Evolutionary conservation across 2,329 filamentous ascomycete genomes (phyloP).

Genomic region (Ceratocystis ficicola): DNA sequence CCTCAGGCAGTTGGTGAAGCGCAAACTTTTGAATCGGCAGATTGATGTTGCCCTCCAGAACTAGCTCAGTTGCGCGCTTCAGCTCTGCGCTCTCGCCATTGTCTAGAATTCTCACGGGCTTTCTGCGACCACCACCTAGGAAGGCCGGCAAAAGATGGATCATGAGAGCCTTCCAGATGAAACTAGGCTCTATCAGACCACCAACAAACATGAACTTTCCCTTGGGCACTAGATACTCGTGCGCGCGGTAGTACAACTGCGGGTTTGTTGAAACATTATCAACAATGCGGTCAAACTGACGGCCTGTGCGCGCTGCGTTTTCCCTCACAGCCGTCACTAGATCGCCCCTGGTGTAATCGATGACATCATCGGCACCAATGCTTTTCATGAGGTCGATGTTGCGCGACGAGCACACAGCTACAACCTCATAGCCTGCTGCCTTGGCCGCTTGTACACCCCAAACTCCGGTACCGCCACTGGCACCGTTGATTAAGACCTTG

Average conservation of each 20-base stretch:
- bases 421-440: conserved; percentile 47
- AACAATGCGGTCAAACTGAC: conserved; percentile 40
- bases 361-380: conserved; percentile 52
- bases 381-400: conserved; percentile 47
- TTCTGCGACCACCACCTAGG: conserved; percentile 33
- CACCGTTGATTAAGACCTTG: conserved; percentile 53
- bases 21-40: conserved; percentile 44
- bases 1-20: conserved; percentile 44
- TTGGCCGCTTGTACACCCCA: conserved; percentile 56
- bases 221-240: conserved; percentile 37
- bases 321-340: conserved; percentile 37
- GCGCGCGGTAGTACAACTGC: conserved; percentile 41
- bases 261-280: conserved; percentile 47
- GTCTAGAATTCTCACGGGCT: conserved; percentile 33
- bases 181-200: conserved; percentile 28
- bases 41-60: conserved; percentile 46
- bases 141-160: conserved; percentile 29
- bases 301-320: conserved; percentile 29
- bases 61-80: conserved; percentile 40
- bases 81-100: conserved; percentile 37
- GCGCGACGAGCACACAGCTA: conserved; percentile 45
- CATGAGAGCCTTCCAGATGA: conserved; percentile 25
- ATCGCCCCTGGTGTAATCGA: conserved; percentile 46
- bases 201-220: conserved; percentile 43
- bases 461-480: conserved; percentile 50